Percentiles rank a stretch among this genome's conserved stretches.
Conservation (phyloP, 306 rosid species). For the Psophocarpus tetragonolobus region DNA sequence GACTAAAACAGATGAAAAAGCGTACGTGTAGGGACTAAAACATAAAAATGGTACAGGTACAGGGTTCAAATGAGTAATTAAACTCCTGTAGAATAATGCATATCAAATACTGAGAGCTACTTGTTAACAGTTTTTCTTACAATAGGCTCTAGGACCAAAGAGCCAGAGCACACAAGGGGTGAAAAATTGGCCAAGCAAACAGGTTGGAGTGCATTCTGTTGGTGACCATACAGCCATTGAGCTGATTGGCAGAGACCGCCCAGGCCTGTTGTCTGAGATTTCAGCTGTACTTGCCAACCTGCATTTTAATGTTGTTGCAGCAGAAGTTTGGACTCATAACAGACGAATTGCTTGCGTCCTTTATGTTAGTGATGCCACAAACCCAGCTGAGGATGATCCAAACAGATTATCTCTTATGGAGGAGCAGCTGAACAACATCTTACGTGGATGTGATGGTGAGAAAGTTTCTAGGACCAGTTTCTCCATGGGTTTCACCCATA, state of each 20-base stretch:
- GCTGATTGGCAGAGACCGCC: slow-evolving; percentile 80
- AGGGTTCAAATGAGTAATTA: no score
- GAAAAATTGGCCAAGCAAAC: slow-evolving; percentile 59
- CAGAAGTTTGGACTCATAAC: slow-evolving; percentile 88
- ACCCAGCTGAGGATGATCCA: slow-evolving; percentile 48
- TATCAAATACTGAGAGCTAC: slow-evolving; percentile 43
- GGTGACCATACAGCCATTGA: slow-evolving; percentile 72
- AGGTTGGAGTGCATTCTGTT: slow-evolving; percentile 66
- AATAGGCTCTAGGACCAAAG: slow-evolving; percentile 89
- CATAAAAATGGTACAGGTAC: no score
- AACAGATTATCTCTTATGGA: slow-evolving; percentile 61
- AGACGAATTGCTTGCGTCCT: slow-evolving; percentile 69
- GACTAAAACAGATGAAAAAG: no score
- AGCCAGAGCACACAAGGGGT: slow-evolving; percentile 53
- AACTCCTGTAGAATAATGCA: neutral
- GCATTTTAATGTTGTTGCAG: slow-evolving; percentile 63
- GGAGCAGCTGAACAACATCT: slow-evolving; percentile 78
- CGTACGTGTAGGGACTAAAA: no score
- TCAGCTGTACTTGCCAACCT: slow-evolving; percentile 79
- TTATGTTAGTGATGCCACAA: slow-evolving; percentile 59
- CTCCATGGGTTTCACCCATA: slow-evolving; percentile 73
- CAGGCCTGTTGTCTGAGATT: slow-evolving; percentile 81
- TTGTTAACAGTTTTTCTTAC: slow-evolving; percentile 50
- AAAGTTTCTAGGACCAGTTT: slow-evolving; percentile 64
- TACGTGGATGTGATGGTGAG: slow-evolving; percentile 63